These are phyloP conservation scores for Sphagnum contortum DNA, from an alignment of 225 moss, liverwort and hornwort genomes.

Conservation along the genomic window DNA sequence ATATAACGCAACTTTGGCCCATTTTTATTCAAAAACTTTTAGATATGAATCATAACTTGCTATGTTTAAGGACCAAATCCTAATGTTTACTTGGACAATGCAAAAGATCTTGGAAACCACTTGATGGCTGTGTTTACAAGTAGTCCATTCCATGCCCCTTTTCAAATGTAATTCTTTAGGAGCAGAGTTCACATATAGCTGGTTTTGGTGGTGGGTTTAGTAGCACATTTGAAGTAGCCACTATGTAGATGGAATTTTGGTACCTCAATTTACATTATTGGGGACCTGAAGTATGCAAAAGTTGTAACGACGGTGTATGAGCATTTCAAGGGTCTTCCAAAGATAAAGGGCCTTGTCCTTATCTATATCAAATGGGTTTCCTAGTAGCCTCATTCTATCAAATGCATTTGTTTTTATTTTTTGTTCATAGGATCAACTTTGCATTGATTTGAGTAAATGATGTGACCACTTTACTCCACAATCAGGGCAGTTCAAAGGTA, in stretches of 20 bases:
- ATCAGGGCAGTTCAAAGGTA: constrained; percentile 77
- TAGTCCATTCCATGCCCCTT: constrained; percentile 77
- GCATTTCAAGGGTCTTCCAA: constrained; percentile 76
- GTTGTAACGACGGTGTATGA: constrained; percentile 82
- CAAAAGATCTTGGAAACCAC: constrained; percentile 79
- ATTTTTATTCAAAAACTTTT: too few relatives aligned
- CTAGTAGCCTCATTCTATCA: too few relatives aligned
- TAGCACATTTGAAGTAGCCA: constrained; percentile 86
- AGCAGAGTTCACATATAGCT: constrained; percentile 50
- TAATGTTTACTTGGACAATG: constrained; percentile 54
- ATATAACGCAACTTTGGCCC: too few relatives aligned
- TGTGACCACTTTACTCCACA: constrained; percentile 39
- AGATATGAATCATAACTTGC: too few relatives aligned
- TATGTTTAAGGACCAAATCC: constrained; percentile 51
- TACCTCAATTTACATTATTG: constrained; percentile 74
- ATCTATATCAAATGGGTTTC: constrained; percentile 74
- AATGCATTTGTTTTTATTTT: too few relatives aligned
- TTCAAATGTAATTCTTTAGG: constrained; percentile 35
- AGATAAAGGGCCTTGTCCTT: constrained; percentile 88
- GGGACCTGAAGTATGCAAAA: constrained; percentile 67
- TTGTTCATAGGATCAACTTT: too few relatives aligned
- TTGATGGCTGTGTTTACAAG: constrained; percentile 62
- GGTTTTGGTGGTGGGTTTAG: constrained; percentile 64
- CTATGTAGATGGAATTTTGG: constrained; percentile 90
- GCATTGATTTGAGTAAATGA: too few relatives aligned